Evolutionary conservation across 2,329 filamentous ascomycete genomes (phyloP).

Genomic region (Fusarium floridanum): DNA sequence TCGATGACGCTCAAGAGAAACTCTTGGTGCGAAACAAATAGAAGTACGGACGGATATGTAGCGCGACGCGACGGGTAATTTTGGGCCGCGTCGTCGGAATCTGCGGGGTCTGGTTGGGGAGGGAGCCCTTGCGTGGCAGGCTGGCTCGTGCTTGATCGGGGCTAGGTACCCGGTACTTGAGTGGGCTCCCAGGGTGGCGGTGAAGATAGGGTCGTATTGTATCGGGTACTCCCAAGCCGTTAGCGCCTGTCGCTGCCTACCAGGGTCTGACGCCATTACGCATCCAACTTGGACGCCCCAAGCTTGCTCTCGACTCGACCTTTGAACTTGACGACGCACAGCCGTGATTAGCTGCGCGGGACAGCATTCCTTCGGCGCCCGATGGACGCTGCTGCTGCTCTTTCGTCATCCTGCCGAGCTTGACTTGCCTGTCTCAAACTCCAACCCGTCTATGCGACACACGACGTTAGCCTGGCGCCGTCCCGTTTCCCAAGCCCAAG

Average conservation of each 20-base stretch:
- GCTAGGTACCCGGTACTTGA: conserved; percentile 29
- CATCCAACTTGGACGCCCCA: conserved; percentile 35
- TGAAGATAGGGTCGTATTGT: conserved; percentile 11
- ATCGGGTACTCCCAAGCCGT: conserved; percentile 31
- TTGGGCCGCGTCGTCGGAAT: conserved; percentile 27
- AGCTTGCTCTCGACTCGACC: conserved; percentile 30
- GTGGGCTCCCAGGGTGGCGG: not conserved
- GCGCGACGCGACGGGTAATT: conserved; percentile 41
- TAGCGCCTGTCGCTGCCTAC: conserved; percentile 24
- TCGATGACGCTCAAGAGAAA: conserved; percentile 19
- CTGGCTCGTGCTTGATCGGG: conserved; percentile 37
- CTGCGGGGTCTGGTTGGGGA: conserved; percentile 32
- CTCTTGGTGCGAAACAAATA: conserved; percentile 10
- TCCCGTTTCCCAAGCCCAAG: conserved; percentile 17
- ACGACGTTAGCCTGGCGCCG: conserved; percentile 8
- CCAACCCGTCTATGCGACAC: conserved; percentile 9
- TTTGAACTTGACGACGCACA: conserved; percentile 38
- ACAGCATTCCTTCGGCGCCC: conserved; percentile 32
- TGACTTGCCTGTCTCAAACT: conserved; percentile 22
- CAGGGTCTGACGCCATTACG: conserved; percentile 47
- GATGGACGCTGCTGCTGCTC: conserved; percentile 32
- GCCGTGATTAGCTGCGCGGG: conserved; percentile 40
- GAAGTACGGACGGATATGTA: conserved; percentile 3
- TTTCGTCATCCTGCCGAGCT: conserved; percentile 35
- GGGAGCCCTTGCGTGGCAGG: conserved; percentile 13